Evolutionary conservation across 2,329 filamentous ascomycete species (phyloP).

Genomic region (Fusarium denticulatum): DNA sequence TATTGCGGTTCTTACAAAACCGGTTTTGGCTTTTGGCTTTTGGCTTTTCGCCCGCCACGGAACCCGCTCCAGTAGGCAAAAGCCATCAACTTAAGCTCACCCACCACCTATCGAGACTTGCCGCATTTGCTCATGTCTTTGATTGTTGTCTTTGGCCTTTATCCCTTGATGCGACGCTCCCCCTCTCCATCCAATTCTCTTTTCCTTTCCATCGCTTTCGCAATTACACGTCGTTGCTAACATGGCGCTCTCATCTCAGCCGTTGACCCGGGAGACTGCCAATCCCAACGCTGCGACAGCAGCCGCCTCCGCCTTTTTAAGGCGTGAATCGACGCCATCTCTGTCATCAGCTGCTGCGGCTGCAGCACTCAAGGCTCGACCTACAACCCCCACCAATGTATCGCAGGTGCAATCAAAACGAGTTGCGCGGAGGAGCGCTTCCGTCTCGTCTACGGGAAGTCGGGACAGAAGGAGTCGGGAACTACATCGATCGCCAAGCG

Average conservation of each 20-base stretch:
- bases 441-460: conserved; percentile 73
- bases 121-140: conserved; percentile 3
- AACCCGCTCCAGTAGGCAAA: conserved; percentile 5
- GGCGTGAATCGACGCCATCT: conserved; percentile 68
- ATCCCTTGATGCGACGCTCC: background rate
- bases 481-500: conserved; percentile 74
- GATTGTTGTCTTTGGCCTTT: background rate
- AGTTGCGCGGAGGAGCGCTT: conserved; percentile 76
- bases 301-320: conserved; percentile 82
- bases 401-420: conserved; percentile 89
- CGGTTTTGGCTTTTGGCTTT: conserved; percentile 38
- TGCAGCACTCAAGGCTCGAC: conserved; percentile 81
- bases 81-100: background rate
- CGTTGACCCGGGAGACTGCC: conserved; percentile 70
- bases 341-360: conserved; percentile 89
- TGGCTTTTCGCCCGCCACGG: conserved; percentile 33
- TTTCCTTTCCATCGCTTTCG: background rate
- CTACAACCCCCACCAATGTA: conserved; percentile 81
- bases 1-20: conserved; percentile 21
- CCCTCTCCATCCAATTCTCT: background rate
- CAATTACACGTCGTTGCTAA: conserved; percentile 33
- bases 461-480: conserved; percentile 54
- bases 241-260: conserved; percentile 56
- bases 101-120: background rate
- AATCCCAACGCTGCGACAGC: conserved; percentile 81